Evolutionary conservation across 163 green algal genomes (phyloP).

Genomic region (Scenedesmus sp.): DNA sequence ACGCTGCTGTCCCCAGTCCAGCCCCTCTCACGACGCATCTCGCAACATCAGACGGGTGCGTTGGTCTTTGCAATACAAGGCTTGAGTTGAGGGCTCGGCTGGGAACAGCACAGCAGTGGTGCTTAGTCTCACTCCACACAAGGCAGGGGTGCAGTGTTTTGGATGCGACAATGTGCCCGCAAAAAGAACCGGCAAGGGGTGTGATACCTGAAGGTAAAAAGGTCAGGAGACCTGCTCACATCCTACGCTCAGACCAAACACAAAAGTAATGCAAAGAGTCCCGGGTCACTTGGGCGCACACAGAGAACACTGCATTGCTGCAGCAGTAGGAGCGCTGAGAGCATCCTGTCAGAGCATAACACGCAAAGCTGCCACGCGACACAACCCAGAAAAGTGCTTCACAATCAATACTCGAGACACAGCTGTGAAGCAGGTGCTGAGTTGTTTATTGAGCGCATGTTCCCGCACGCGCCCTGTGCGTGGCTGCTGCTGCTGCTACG

Average conservation of each 20-base stretch:
- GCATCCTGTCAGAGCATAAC: background rate
- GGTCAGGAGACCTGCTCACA: conserved; percentile 10
- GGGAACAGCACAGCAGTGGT: background rate
- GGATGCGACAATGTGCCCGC: conserved; percentile 5
- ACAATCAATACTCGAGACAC: background rate
- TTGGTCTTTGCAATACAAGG: background rate
- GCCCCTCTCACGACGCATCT: background rate
- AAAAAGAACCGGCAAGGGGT: background rate
- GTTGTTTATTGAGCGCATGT: background rate
- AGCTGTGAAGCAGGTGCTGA: conserved; percentile 11
- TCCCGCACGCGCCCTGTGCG: background rate
- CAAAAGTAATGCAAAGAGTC: background rate
- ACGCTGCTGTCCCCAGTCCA: background rate
- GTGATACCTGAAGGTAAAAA: background rate
- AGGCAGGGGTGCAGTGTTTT: conserved; percentile 6
- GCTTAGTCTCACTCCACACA: background rate
- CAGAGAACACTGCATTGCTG: background rate
- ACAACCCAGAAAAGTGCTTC: conserved; percentile 12
- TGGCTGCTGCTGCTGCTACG: background rate
- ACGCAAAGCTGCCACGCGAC: background rate
- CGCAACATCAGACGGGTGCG: background rate
- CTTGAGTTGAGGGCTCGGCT: background rate
- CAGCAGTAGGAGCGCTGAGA: background rate
- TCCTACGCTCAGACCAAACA: background rate
- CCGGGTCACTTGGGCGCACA: background rate